These are phyloP conservation scores for Podaxis carcinomalis DNA, from an alignment of 768 basidiomycete genomes.

Conservation along the genomic window DNA sequence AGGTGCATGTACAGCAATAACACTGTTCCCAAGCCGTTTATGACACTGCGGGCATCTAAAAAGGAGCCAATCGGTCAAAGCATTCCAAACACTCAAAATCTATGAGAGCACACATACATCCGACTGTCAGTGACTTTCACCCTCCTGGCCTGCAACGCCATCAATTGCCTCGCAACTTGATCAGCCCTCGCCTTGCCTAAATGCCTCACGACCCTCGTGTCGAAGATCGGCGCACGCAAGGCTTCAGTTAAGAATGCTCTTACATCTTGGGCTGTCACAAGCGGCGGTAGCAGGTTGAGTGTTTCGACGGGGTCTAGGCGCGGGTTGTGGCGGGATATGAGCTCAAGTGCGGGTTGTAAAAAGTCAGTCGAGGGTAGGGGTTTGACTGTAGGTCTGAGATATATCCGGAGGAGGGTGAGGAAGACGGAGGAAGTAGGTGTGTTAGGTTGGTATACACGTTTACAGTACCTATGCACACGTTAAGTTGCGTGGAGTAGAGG, in stretches of 20 bases:
- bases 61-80: constrained; percentile 1
- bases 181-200: constrained; percentile 76
- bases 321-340: constrained; percentile 81
- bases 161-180: constrained; percentile 65
- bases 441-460: constrained; percentile 63
- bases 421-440: constrained; percentile 63
- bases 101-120: constrained; percentile 58
- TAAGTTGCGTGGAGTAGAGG: neutral
- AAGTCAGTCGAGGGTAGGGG: constrained; percentile 46
- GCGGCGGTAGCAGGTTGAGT: constrained; percentile 82
- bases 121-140: constrained; percentile 91
- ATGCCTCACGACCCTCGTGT: constrained; percentile 63
- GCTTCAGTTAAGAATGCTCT: constrained; percentile 72
- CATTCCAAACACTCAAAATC: neutral
- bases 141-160: constrained; percentile 72
- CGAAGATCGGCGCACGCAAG: constrained; percentile 61
- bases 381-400: constrained; percentile 68
- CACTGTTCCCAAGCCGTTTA: constrained; percentile 88
- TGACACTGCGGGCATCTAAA: constrained; percentile 91
- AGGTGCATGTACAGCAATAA: constrained; percentile 91
- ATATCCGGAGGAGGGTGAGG: constrained; percentile 80
- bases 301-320: constrained; percentile 81
- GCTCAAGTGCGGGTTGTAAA: constrained; percentile 78
- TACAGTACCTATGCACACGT: constrained; percentile 74
- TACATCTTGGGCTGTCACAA: constrained; percentile 82